Evolutionary conservation across 2,329 filamentous ascomycete species (phyloP).

Genomic region (Meredithiella fracta): DNA sequence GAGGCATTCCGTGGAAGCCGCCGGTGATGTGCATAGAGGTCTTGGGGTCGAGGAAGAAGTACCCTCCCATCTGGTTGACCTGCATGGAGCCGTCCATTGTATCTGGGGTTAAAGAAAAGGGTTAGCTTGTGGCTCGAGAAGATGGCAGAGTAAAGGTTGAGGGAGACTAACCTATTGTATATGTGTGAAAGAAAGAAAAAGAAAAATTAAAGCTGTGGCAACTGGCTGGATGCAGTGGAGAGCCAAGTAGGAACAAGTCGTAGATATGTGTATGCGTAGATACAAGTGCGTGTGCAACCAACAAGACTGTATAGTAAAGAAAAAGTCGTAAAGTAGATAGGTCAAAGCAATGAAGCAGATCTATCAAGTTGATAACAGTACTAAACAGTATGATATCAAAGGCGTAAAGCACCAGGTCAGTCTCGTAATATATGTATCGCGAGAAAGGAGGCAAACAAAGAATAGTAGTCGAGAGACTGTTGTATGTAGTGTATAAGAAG

Average conservation of each 20-base stretch:
- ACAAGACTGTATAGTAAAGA: background rate
- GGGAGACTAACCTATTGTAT: background rate
- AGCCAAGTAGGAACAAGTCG: background rate
- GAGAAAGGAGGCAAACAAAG: background rate
- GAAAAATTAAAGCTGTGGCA: background rate
- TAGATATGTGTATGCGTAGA: background rate
- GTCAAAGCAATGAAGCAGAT: background rate
- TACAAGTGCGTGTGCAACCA: background rate
- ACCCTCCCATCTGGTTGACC: slow-evolving; percentile 49
- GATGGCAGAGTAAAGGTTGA: background rate
- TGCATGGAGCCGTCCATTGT: slow-evolving; percentile 49
- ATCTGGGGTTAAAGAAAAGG: background rate
- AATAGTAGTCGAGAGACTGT: background rate
- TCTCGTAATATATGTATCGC: too few relatives aligned
- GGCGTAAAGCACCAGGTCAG: too few relatives aligned
- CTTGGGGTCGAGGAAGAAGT: slow-evolving; percentile 63
- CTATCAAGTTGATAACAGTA: background rate
- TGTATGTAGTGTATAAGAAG: background rate
- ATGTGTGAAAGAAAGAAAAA: background rate
- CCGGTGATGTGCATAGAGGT: slow-evolving; percentile 29
- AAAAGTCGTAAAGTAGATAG: background rate
- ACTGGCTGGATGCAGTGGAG: background rate
- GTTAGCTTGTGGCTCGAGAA: background rate
- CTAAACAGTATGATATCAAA: too few relatives aligned
- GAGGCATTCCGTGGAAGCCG: slow-evolving; percentile 45